These are phyloP conservation scores for Thalassiosira profunda DNA, from an alignment of 108 stramenopile genomes.

Conservation along the genomic window DNA sequence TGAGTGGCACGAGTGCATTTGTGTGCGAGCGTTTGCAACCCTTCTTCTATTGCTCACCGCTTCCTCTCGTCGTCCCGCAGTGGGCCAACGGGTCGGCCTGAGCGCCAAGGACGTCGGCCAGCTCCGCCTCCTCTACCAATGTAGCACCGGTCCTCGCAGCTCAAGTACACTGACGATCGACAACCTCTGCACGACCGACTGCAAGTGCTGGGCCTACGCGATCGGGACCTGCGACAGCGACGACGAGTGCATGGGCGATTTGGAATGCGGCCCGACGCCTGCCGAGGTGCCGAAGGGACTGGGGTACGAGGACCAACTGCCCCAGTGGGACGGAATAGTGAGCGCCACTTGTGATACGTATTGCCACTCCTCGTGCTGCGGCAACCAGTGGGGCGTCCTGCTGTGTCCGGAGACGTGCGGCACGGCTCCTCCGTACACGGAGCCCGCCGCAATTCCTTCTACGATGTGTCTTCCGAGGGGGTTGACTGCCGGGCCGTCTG, in stretches of 20 bases:
- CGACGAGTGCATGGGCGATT: constrained; percentile 51
- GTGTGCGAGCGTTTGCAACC: no score
- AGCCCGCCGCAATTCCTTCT: background rate
- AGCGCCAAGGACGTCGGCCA: constrained; percentile 43
- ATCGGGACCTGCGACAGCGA: constrained; percentile 26
- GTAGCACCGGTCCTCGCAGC: constrained; percentile 30
- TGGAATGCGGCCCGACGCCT: constrained; percentile 35
- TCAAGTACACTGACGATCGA: constrained; percentile 5
- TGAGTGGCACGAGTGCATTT: no score
- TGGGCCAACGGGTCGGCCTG: constrained; percentile 46
- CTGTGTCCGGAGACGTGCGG: constrained; percentile 5
- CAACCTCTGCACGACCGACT: constrained; percentile 42
- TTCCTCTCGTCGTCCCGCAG: no score
- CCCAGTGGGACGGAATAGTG: background rate
- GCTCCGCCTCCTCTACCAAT: constrained; percentile 42
- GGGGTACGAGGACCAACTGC: background rate
- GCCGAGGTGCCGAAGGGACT: background rate
- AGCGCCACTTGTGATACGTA: constrained; percentile 11
- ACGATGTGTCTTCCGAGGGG: background rate
- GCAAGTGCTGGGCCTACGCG: constrained; percentile 49
- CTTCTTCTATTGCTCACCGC: no score
- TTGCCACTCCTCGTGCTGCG: constrained; percentile 10
- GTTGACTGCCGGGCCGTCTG: background rate
- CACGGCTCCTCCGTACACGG: background rate
- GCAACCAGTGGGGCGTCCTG: background rate